Evolutionary conservation across 2,329 filamentous ascomycete genomes (phyloP).

Genomic region (Alternaria burnsii): DNA sequence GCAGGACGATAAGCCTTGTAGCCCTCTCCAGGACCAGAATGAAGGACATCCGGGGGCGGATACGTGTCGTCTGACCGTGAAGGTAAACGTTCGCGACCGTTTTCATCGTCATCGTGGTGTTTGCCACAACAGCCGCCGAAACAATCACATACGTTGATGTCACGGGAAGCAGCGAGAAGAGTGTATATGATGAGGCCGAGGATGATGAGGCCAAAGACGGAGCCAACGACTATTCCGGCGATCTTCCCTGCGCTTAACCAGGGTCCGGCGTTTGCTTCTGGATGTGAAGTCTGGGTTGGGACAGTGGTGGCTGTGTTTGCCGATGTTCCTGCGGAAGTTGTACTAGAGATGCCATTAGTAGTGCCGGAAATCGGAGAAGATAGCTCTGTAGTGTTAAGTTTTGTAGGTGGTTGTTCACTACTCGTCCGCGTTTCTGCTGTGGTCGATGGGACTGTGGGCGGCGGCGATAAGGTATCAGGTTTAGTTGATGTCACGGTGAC

Average conservation of each 20-base stretch:
- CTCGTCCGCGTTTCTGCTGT: not conserved
- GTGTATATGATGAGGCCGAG: slow-evolving; percentile 5
- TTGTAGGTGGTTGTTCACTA: not conserved
- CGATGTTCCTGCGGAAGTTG: not conserved
- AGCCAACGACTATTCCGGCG: slow-evolving; percentile 3
- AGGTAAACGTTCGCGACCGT: not conserved
- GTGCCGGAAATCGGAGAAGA: not conserved
- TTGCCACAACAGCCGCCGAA: slow-evolving; percentile 3
- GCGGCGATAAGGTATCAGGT: not conserved
- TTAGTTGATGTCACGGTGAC: not conserved
- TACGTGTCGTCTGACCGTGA: slow-evolving; percentile 4
- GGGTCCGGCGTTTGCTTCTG: not conserved
- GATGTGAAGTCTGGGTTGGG: not conserved
- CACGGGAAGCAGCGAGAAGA: slow-evolving; percentile 5
- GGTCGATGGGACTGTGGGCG: not conserved
- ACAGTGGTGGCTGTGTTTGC: not conserved
- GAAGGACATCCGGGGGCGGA: not conserved
- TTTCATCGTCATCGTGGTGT: not conserved
- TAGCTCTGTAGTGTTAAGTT: not conserved
- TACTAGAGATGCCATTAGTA: not conserved
- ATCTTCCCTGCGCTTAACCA: slow-evolving; percentile 6
- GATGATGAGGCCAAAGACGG: slow-evolving; percentile 8
- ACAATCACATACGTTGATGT: slow-evolving; percentile 18
- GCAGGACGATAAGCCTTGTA: slow-evolving; percentile 2
- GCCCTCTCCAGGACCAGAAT: not conserved